Percentiles rank a stretch among this genome's conserved stretches.
Evolutionary conservation across 208 protist species (phyloP).

Genomic region (Trypanosoma cruzi): DNA sequence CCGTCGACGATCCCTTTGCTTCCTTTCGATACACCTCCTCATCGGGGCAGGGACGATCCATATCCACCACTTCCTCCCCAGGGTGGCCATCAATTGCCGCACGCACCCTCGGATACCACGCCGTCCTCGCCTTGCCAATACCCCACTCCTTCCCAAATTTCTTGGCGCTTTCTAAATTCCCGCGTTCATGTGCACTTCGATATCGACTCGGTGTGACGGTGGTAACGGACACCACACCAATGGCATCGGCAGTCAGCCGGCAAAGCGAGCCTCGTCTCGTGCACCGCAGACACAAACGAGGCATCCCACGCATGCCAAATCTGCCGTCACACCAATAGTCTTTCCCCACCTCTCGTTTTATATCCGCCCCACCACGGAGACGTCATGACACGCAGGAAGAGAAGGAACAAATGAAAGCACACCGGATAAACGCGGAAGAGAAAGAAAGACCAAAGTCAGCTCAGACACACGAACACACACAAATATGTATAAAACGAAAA

Average conservation of each 20-base stretch:
- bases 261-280: neutral
- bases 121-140: neutral
- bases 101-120: conserved; percentile 2
- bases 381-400: neutral
- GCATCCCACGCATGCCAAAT: neutral
- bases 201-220: neutral
- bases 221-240: neutral
- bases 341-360: neutral
- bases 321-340: neutral
- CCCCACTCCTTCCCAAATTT: neutral
- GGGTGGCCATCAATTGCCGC: neutral
- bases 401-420: neutral
- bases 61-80: neutral
- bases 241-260: neutral
- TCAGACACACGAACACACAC: conserved; percentile 3
- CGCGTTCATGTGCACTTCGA: neutral
- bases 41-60: neutral
- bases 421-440: too few relatives aligned
- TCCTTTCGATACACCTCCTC: neutral
- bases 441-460: too few relatives aligned
- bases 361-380: neutral
- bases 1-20: neutral
- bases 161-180: neutral
- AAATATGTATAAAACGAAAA: conserved; percentile 4
- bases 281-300: neutral